Conservation (phyloP, 2,329 filamentous ascomycete genomes). For the Mariannaea elegans region DNA sequence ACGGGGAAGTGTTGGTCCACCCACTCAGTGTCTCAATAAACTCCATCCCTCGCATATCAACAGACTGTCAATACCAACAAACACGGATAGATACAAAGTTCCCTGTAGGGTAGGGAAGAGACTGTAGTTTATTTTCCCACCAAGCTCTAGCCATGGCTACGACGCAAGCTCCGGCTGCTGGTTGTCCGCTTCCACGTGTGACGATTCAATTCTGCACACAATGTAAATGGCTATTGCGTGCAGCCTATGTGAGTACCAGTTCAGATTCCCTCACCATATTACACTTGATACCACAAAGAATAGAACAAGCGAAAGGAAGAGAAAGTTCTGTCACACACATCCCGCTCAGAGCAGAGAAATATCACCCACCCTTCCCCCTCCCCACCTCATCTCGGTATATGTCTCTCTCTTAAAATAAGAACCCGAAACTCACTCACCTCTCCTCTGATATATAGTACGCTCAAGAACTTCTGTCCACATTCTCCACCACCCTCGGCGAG, state of each 20-base stretch:
- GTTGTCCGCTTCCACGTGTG: conserved; percentile 67
- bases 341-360: too few species aligned
- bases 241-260: conserved; percentile 75
- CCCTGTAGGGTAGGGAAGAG: too few species aligned
- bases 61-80: too few species aligned
- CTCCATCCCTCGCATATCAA: too few species aligned
- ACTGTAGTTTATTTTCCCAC: too few species aligned
- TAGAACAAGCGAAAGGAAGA: too few species aligned
- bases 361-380: not conserved
- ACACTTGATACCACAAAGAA: not conserved
- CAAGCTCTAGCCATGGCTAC: conserved; percentile 28
- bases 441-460: conserved; percentile 69
- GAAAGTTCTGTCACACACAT: too few species aligned
- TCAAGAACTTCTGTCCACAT: conserved; percentile 95
- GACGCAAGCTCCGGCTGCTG: conserved; percentile 17
- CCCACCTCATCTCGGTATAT: not conserved
- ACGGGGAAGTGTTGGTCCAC: too few species aligned
- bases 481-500: conserved; percentile 83
- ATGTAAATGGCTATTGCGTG: conserved; percentile 90
- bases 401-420: too few species aligned
- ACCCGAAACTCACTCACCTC: not conserved
- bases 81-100: too few species aligned
- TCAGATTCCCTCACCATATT: conserved; percentile 1
- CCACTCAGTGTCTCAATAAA: too few species aligned
- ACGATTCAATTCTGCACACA: conserved; percentile 94